phyloP scores from a whole-genome alignment of 257 asterid species.

The Penstemon davidsonii region DNA sequence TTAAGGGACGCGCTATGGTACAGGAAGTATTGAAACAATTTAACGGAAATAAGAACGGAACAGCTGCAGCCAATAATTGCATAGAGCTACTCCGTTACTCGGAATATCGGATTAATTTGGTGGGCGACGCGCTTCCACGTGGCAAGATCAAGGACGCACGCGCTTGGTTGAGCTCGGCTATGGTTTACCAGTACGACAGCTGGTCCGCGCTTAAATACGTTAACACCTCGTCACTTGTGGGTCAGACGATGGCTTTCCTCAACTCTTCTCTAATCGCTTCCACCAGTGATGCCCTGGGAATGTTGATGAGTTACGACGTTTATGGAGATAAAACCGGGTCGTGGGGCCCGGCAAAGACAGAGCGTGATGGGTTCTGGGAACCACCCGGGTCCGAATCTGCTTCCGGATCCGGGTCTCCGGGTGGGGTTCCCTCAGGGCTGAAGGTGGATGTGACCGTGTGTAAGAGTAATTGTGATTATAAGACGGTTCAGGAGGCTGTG shows the following conservation, averaged over 20 bases:
- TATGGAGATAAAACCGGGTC: conserved; percentile 40
- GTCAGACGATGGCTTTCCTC: conserved; percentile 49
- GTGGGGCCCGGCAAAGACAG: conserved; percentile 55
- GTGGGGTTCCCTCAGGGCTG: conserved; percentile 38
- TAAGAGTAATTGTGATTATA: conserved; percentile 39
- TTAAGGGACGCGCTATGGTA: conserved; percentile 43
- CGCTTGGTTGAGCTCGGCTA: conserved; percentile 67
- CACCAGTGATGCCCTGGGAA: conserved; percentile 46
- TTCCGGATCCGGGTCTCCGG: neutral
- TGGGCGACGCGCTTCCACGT: conserved; percentile 28
- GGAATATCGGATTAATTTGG: conserved; percentile 32
- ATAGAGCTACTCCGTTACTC: conserved; percentile 46
- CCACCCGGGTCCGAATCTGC: conserved; percentile 16
- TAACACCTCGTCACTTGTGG: conserved; percentile 47
- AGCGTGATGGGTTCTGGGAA: conserved; percentile 71
- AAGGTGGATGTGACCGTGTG: conserved; percentile 58
- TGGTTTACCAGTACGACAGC: conserved; percentile 59
- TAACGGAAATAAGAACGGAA: conserved; percentile 42
- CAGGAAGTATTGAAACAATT: conserved; percentile 34
- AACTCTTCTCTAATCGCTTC: conserved; percentile 33
- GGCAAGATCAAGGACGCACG: conserved; percentile 56
- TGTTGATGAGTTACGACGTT: conserved; percentile 51
- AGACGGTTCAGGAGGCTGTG: conserved; percentile 64
- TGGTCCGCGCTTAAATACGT: conserved; percentile 60
- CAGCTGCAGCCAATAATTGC: conserved; percentile 46